Percentiles rank a stretch among this genome's conserved stretches.
Evolutionary conservation across 179 eudicot genomes (phyloP).

Genomic region (Drosera spatulata): DNA sequence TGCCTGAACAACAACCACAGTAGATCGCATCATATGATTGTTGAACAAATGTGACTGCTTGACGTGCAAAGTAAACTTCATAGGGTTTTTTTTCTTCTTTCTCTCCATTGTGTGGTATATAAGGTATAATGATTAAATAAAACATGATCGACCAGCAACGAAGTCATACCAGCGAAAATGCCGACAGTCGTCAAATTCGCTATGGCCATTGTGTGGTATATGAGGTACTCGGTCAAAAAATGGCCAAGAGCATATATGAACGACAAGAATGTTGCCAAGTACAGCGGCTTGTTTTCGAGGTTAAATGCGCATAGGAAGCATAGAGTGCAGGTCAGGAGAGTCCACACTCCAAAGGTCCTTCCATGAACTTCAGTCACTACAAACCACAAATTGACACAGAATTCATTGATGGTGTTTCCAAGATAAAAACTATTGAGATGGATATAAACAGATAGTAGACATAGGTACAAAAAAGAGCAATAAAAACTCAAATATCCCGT

Average conservation of each 20-base stretch:
- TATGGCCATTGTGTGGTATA: conserved; percentile 78
- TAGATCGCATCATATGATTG: neutral
- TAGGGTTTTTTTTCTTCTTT: neutral
- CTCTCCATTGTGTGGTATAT: neutral
- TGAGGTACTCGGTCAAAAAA: conserved; percentile 74
- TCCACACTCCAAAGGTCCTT: conserved; percentile 97
- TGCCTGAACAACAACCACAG: conserved; percentile 30
- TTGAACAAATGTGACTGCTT: neutral
- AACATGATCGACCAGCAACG: neutral
- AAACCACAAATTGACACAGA: conserved; percentile 6
- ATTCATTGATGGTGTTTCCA: neutral
- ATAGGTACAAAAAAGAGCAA: neutral
- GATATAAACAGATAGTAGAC: neutral
- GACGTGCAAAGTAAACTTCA: neutral
- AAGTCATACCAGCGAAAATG: conserved; percentile 75
- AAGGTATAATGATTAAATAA: neutral
- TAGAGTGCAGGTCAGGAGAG: conserved; percentile 95
- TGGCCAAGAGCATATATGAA: conserved; percentile 89
- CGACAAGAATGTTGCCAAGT: conserved; percentile 70
- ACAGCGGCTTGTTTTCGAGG: conserved; percentile 90
- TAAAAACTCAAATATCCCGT: neutral
- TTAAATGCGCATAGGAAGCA: conserved; percentile 92
- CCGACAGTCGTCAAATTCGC: conserved; percentile 79
- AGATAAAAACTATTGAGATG: neutral
- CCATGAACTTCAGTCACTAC: conserved; percentile 98